Conservation (phyloP, 129 eudicot genomes). For the Silybum marianum region DNA sequence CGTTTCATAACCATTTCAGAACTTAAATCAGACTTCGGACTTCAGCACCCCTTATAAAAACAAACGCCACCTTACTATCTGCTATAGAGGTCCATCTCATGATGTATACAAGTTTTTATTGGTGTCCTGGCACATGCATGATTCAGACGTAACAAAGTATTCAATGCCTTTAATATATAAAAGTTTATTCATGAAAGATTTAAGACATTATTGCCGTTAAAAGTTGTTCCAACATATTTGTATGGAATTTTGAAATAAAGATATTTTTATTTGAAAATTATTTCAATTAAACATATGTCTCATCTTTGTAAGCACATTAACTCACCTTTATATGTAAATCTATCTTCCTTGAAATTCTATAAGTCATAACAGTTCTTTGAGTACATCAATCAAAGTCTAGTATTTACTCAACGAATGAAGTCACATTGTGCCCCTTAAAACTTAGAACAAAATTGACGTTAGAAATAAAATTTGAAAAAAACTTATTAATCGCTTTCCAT, state of each 20-base stretch:
- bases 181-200: background rate
- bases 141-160: background rate
- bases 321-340: background rate
- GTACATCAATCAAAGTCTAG: background rate
- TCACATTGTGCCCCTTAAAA: background rate
- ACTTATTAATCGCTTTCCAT: background rate
- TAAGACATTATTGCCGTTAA: too few species aligned
- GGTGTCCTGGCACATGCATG: background rate
- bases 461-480: background rate
- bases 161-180: background rate
- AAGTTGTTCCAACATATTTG: background rate
- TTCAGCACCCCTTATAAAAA: too few species aligned
- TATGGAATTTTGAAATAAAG: too few species aligned
- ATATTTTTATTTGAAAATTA: too few species aligned
- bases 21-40: too few species aligned
- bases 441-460: background rate
- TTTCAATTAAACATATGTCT: too few species aligned
- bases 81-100: background rate
- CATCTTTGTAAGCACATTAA: background rate
- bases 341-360: background rate
- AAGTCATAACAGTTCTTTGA: too few species aligned
- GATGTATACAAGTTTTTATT: background rate
- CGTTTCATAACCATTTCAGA: too few species aligned
- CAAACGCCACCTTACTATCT: background rate
- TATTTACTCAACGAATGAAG: background rate